These are phyloP conservation scores for Daldinia concentrica DNA, from an alignment of 495 filamentous ascomycete genomes.

Conservation along the genomic window DNA sequence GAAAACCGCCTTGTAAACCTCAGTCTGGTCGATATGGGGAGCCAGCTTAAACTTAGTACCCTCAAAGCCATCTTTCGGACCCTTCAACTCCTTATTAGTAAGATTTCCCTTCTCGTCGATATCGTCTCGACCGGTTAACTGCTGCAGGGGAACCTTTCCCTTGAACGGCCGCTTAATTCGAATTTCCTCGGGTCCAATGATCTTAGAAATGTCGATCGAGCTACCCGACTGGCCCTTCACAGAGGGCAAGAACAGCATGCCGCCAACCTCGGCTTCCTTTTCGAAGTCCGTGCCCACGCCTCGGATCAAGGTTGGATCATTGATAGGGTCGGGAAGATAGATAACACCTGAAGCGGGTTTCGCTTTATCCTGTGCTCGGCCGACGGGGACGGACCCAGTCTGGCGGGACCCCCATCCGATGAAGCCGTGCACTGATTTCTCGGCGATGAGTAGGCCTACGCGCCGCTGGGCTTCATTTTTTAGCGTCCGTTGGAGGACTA, in stretches of 20 bases:
- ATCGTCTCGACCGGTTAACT: slow-evolving; percentile 81
- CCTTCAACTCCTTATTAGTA: slow-evolving; percentile 59
- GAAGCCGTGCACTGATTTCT: slow-evolving; percentile 91
- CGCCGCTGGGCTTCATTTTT: slow-evolving; percentile 85
- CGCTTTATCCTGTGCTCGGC: slow-evolving; percentile 86
- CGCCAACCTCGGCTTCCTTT: slow-evolving; percentile 76
- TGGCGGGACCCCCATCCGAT: slow-evolving; percentile 82
- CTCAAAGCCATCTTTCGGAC: slow-evolving; percentile 68
- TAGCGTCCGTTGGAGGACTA: slow-evolving; percentile 91
- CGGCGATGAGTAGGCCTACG: slow-evolving; percentile 90
- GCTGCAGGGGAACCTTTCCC: slow-evolving; percentile 70
- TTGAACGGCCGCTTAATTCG: slow-evolving; percentile 87
- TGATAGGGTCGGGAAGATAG: slow-evolving; percentile 89
- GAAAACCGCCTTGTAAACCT: slow-evolving; percentile 94
- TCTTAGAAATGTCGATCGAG: slow-evolving; percentile 80
- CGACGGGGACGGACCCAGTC: slow-evolving; percentile 87
- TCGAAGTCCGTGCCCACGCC: slow-evolving; percentile 89
- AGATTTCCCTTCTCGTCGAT: slow-evolving; percentile 66
- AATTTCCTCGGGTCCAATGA: slow-evolving; percentile 82
- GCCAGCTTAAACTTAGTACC: slow-evolving; percentile 87
- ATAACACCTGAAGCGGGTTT: slow-evolving; percentile 81
- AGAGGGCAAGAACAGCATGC: slow-evolving; percentile 85
- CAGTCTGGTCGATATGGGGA: slow-evolving; percentile 92
- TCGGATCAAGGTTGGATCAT: slow-evolving; percentile 83
- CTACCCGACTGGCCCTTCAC: slow-evolving; percentile 78